Conservation (phyloP, 176 grass and related monocot genomes). For the Phyllostachys edulis region DNA sequence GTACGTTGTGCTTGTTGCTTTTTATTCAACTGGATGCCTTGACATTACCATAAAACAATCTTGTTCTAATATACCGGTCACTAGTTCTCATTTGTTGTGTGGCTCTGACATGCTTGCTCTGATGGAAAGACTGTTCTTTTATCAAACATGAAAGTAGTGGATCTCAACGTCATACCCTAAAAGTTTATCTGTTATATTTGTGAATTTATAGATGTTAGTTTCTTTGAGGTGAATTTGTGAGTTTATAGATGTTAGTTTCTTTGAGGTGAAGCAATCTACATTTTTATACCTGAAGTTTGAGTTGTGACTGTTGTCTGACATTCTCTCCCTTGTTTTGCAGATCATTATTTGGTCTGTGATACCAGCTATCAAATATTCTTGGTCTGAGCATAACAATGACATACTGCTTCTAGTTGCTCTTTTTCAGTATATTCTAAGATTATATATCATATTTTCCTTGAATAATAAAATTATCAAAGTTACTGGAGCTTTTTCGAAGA, state of each 20-base stretch:
- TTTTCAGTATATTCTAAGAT: slow-evolving; percentile 77
- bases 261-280: slow-evolving; percentile 15
- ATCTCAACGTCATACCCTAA: neutral
- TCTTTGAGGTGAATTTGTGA: no score
- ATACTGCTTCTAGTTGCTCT: slow-evolving; percentile 70
- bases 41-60: neutral
- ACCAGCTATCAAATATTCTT: slow-evolving; percentile 72
- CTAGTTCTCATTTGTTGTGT: neutral
- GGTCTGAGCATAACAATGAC: slow-evolving; percentile 66
- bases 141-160: neutral
- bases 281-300: neutral
- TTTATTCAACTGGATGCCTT: neutral
- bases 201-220: no score
- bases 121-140: neutral
- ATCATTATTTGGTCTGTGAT: slow-evolving; percentile 88
- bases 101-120: neutral
- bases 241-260: neutral
- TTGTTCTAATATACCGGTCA: neutral
- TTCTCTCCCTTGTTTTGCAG: slow-evolving; percentile 44
- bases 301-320: slow-evolving; percentile 16
- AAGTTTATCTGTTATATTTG: neutral
- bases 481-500: slow-evolving; percentile 81
- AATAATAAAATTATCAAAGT: slow-evolving; percentile 77
- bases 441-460: slow-evolving; percentile 85
- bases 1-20: neutral